These are phyloP conservation scores for Cyclocybe cylindracea DNA, from an alignment of 768 basidiomycete species.

Conservation along the genomic window DNA sequence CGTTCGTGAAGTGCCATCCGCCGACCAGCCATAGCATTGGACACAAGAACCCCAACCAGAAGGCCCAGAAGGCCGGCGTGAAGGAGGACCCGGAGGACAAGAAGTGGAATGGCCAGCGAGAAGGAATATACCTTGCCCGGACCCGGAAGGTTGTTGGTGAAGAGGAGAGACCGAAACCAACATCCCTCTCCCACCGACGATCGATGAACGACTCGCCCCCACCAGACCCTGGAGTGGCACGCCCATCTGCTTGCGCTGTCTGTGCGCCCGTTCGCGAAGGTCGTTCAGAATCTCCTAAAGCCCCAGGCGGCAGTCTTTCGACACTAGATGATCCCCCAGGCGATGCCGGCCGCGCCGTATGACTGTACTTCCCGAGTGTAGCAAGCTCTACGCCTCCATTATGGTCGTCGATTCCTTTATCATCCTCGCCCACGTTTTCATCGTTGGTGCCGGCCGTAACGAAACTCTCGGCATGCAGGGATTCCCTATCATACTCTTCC, in stretches of 20 bases:
- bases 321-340: too few relatives aligned
- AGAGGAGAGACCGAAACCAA: constrained; percentile 30
- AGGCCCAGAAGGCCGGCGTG: constrained; percentile 60
- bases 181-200: constrained; percentile 51
- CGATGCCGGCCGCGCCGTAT: background rate
- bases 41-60: constrained; percentile 73
- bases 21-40: constrained; percentile 79
- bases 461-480: constrained; percentile 58
- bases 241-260: too few relatives aligned
- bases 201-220: constrained; percentile 53
- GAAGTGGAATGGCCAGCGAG: constrained; percentile 12
- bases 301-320: too few relatives aligned
- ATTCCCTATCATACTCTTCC: constrained; percentile 38
- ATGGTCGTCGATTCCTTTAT: constrained; percentile 1
- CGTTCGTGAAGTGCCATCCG: constrained; percentile 64
- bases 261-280: too few relatives aligned
- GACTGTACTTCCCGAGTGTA: constrained; percentile 1
- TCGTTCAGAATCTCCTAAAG: too few relatives aligned
- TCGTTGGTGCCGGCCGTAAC: constrained; percentile 44
- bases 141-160: constrained; percentile 29
- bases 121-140: constrained; percentile 30
- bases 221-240: constrained; percentile 10
- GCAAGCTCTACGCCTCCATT: constrained; percentile 14
- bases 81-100: constrained; percentile 11
- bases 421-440: constrained; percentile 3